phyloP scores from a whole-genome alignment of 345 rosid genomes.

The Sisymbrium irio region DNA sequence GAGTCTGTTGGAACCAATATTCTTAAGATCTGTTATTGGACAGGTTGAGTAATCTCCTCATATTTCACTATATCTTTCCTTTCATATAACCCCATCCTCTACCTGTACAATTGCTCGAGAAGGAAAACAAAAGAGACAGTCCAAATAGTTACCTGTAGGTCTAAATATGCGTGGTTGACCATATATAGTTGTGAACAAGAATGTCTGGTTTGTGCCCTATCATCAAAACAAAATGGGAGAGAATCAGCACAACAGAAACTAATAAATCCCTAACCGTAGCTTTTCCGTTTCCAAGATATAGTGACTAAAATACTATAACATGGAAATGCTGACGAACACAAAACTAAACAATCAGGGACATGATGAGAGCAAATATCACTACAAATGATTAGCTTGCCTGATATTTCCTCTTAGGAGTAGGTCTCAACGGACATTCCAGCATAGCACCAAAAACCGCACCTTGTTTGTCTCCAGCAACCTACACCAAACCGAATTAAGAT shows the following conservation, averaged over 20 bases:
- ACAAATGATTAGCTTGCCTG: conserved; percentile 47
- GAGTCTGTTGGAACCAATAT: too few relatives aligned
- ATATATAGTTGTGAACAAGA: conserved; percentile 85
- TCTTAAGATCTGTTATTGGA: not conserved
- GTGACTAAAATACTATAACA: not conserved
- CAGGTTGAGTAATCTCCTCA: conserved; percentile 6
- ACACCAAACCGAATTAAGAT: conserved; percentile 16
- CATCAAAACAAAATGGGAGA: conserved; percentile 1
- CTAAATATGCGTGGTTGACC: conserved; percentile 91
- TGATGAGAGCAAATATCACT: not conserved
- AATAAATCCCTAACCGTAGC: not conserved
- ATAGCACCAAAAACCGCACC: conserved; percentile 87
- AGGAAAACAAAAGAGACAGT: not conserved
- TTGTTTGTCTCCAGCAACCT: conserved; percentile 82
- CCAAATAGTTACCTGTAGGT: conserved; percentile 67
- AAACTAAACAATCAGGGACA: not conserved
- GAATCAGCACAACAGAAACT: not conserved
- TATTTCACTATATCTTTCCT: not conserved
- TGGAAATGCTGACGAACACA: not conserved
- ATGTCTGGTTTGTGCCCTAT: conserved; percentile 79
- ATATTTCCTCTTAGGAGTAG: conserved; percentile 87
- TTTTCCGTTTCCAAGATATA: not conserved
- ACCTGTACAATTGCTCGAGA: not conserved
- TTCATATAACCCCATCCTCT: not conserved
- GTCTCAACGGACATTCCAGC: conserved; percentile 73